Base-by-base conservation (phyloP, 768 basidiomycete genomes). In the Calocybe cyanea region DNA sequence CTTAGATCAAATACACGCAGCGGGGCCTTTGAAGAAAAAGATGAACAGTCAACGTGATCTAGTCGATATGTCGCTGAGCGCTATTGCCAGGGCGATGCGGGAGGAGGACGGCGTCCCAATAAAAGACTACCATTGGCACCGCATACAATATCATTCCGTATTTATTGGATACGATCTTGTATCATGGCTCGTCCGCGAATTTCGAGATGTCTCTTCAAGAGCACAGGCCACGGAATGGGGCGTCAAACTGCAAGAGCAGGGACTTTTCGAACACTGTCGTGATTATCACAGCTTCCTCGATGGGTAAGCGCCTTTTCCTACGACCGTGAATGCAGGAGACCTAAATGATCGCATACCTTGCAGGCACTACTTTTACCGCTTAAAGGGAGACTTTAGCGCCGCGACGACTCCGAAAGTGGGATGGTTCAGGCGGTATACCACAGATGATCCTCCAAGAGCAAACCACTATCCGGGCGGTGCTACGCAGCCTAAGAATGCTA, bases 161-260 rank as follows among this genome's bases (percentile, higher is more conserved):
- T 97, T 98, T 62, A 90, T 83, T 8, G 94, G 94, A 1, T 83
- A 80, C 51, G 90, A 92, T 33, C 82, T 97, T 54, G 87, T 93
- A 18, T 85, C 85, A 1, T 98, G 94, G 94, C 69, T 96, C 15
- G 80, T 89, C n/a, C 78, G 88, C 24, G 88, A 93, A 63, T 97
- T 93, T 58, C 78, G 83, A 23, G 94, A 97, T 59, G 81, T 96
- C 6, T 83, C 86, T 1, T 87, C 85, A 13, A 72, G 90, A 41
- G 80, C 85, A 20, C 87, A 92, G 54, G 95, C 78, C 0, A 67
- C 77, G 14, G 87, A 92, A 50, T 86, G 82, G 79, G 95, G 90
- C 4, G 66, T 73, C 23, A 84, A 76, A 54, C 63, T 97, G 17
- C 76, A 81, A 55, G 85, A 91, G 33, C 82, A 87, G 55, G 92